Conservation (phyloP, 2,329 filamentous ascomycete genomes). For the Alternaria incomplexa region DNA sequence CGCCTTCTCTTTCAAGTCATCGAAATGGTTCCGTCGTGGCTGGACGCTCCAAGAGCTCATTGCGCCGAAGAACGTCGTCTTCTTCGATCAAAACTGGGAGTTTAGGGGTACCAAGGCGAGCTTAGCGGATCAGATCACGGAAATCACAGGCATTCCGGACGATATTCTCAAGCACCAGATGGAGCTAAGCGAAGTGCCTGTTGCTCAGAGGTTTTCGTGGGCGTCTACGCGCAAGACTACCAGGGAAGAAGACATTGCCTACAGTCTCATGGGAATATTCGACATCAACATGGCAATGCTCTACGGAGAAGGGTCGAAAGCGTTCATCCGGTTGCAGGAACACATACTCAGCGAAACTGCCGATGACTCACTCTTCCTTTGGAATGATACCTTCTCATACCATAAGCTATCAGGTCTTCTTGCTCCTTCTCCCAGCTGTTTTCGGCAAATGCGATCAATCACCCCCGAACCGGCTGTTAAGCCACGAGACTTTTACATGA, state of each 20-base stretch:
- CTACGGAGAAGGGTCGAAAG: constrained; percentile 15
- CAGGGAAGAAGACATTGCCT: constrained; percentile 23
- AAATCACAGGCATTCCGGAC: constrained; percentile 11
- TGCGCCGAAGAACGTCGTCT: constrained; percentile 10
- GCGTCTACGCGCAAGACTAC: constrained; percentile 23
- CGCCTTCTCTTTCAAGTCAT: constrained; percentile 4
- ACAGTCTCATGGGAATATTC: constrained; percentile 22
- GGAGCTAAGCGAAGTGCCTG: constrained; percentile 9
- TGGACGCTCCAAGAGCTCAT: constrained; percentile 19
- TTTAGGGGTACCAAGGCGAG: constrained; percentile 11
- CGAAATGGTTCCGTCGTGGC: constrained; percentile 18
- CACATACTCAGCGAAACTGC: constrained; percentile 11
- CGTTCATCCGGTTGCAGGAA: constrained; percentile 16
- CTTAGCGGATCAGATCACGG: not conserved
- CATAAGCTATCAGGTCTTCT: constrained; percentile 8
- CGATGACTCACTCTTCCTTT: constrained; percentile 10
- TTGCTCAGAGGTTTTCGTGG: constrained; percentile 25
- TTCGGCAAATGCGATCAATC: constrained; percentile 4
- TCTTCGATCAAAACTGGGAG: constrained; percentile 10
- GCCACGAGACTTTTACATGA: constrained; percentile 6
- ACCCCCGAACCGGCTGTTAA: constrained; percentile 1
- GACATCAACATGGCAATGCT: constrained; percentile 21
- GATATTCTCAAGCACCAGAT: constrained; percentile 1
- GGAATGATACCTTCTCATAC: constrained; percentile 1
- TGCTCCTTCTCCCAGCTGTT: constrained; percentile 1